These are phyloP conservation scores for Athelia psychrophila DNA, from an alignment of 1,284 basidiomycete genomes.

Conservation along the genomic window DNA sequence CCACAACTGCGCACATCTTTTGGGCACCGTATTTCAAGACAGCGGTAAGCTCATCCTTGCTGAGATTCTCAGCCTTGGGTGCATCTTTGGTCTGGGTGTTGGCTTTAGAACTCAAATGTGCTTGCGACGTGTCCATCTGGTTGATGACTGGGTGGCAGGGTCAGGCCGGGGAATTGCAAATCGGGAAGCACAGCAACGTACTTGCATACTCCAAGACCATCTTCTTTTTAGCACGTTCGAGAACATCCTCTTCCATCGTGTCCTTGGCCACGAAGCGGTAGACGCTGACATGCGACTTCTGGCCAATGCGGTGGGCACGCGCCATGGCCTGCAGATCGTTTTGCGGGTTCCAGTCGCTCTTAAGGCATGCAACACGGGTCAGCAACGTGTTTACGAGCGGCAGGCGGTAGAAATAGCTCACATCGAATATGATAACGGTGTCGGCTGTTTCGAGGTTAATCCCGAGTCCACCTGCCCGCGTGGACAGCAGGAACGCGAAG, in stretches of 20 bases:
- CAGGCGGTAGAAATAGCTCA: slow-evolving; percentile 37
- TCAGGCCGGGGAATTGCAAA: slow-evolving; percentile 3
- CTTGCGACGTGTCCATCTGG: slow-evolving; percentile 99
- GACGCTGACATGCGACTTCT: slow-evolving; percentile 98
- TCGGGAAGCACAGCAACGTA: slow-evolving; percentile 46
- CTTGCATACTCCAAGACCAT: slow-evolving; percentile 99
- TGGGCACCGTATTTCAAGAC: slow-evolving; percentile 99
- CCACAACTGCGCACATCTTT: slow-evolving; percentile 69
- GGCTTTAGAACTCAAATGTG: slow-evolving; percentile 86
- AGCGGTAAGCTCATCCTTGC: slow-evolving; percentile 97
- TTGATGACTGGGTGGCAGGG: slow-evolving; percentile 77
- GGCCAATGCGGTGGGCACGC: slow-evolving; percentile 93
- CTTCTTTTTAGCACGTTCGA: slow-evolving; percentile 98
- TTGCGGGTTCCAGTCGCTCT: slow-evolving; percentile 97
- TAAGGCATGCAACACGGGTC: slow-evolving; percentile 16
- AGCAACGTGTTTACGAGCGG: slow-evolving; percentile 20
- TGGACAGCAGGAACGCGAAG: slow-evolving; percentile 96
- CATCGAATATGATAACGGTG: slow-evolving; percentile 99
- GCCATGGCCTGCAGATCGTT: slow-evolving; percentile 99
- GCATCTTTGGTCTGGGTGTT: slow-evolving; percentile 59
- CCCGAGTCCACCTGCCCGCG: slow-evolving; percentile 95
- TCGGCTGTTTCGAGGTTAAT: slow-evolving; percentile 99
- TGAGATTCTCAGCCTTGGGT: slow-evolving; percentile 84
- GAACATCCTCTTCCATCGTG: slow-evolving; percentile 98
- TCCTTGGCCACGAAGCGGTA: slow-evolving; percentile 99